Conservation (phyloP, 768 basidiomycete species). For the Leccinum rimulosum region DNA sequence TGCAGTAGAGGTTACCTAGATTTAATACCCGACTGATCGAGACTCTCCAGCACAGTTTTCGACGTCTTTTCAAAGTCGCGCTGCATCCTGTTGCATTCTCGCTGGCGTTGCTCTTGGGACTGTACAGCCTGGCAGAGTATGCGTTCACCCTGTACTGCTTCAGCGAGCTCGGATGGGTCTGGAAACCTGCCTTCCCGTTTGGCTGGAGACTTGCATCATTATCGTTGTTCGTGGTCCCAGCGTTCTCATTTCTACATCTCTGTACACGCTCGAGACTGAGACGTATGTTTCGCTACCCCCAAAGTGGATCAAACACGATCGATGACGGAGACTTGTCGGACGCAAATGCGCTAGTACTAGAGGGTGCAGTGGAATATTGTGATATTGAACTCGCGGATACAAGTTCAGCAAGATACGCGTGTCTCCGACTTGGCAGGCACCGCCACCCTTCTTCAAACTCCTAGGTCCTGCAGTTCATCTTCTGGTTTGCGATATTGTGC, state of each 20-base stretch:
- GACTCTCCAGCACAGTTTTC: not conserved
- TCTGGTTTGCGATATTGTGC: slow-evolving; percentile 10
- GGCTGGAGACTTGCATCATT: slow-evolving; percentile 18
- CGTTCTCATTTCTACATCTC: slow-evolving; percentile 10
- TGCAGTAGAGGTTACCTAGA: too few relatives aligned
- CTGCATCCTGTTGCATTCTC: not conserved
- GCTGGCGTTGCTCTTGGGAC: not conserved
- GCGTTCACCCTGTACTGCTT: slow-evolving; percentile 13
- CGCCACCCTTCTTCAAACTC: not conserved
- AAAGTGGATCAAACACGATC: slow-evolving; percentile 4
- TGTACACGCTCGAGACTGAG: not conserved
- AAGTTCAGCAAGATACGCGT: not conserved
- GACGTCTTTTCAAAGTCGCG: not conserved
- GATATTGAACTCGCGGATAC: not conserved
- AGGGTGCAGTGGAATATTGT: not conserved
- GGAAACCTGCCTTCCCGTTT: slow-evolving; percentile 17
- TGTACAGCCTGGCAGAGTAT: slow-evolving; percentile 13
- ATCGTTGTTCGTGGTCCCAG: slow-evolving; percentile 12
- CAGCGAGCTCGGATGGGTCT: not conserved
- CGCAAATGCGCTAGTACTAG: not conserved
- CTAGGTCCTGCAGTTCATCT: not conserved
- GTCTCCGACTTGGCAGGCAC: not conserved
- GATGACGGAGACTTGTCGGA: not conserved
- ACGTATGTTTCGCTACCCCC: slow-evolving; percentile 8
- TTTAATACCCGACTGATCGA: not conserved